Conservation (phyloP, 345 rosid species). For the Gossypium turneri region DNA sequence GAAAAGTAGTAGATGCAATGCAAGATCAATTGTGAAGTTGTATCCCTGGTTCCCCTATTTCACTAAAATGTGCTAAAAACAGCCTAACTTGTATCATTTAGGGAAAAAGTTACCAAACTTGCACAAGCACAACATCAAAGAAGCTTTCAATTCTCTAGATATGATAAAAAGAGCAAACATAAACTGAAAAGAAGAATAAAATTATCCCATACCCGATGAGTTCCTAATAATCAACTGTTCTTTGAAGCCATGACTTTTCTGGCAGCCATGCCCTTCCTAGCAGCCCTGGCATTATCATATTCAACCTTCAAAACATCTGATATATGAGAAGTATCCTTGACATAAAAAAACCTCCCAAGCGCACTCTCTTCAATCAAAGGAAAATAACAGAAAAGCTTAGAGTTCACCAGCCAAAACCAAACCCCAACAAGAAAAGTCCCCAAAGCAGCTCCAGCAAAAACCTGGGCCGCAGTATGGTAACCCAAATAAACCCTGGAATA, state of each 20-base stretch:
- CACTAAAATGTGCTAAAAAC: not conserved
- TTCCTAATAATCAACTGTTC: conserved; percentile 36
- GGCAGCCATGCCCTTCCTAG: conserved; percentile 54
- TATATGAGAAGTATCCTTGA: conserved; percentile 95
- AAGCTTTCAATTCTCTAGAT: not conserved
- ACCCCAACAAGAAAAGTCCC: conserved; percentile 57
- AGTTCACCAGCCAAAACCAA: conserved; percentile 88
- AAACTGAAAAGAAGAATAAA: not conserved
- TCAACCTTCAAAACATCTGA: conserved; percentile 81
- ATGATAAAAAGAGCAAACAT: not conserved
- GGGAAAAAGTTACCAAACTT: not conserved
- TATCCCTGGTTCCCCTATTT: not conserved
- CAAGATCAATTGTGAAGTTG: not conserved
- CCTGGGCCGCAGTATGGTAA: conserved; percentile 83
- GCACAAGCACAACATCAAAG: not conserved
- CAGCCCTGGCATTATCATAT: conserved; percentile 87
- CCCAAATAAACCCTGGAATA: conserved; percentile 92
- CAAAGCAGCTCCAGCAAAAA: conserved; percentile 68
- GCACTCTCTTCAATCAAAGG: conserved; percentile 74
- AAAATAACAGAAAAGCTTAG: conserved; percentile 42
- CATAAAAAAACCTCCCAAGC: conserved; percentile 64
- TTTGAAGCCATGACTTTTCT: conserved; percentile 50
- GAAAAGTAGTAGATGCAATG: not conserved
- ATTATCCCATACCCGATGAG: conserved; percentile 22
- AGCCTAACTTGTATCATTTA: not conserved